These are phyloP conservation scores for Diaporthe sp. DNA, from an alignment of 2,329 filamentous ascomycete genomes.

Conservation along the genomic window DNA sequence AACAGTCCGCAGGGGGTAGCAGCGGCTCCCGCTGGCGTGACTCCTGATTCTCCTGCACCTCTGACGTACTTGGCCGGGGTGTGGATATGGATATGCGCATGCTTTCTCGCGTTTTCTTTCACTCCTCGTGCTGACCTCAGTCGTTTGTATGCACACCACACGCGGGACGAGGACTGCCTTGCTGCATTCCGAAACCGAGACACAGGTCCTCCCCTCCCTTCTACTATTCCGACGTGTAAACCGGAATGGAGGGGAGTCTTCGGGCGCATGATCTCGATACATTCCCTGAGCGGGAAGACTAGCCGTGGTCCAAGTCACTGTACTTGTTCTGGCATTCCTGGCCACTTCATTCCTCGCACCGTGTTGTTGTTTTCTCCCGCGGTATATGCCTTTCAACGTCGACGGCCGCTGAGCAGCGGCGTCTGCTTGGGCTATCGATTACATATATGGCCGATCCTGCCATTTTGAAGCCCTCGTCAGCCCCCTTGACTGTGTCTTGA, in stretches of 20 bases:
- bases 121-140: conserved; percentile 9
- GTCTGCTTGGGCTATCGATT: conserved; percentile 6
- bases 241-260: neutral
- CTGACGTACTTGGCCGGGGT: conserved; percentile 1
- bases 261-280: conserved; percentile 3
- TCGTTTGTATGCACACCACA: conserved; percentile 37
- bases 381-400: neutral
- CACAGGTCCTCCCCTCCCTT: conserved; percentile 23
- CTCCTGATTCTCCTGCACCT: conserved; percentile 34
- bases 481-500: conserved; percentile 8
- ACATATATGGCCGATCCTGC: conserved; percentile 36
- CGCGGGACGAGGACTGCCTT: conserved; percentile 31
- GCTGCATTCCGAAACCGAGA: conserved; percentile 34
- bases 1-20: conserved; percentile 26
- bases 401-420: neutral
- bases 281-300: neutral
- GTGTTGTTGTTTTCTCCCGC: conserved; percentile 40
- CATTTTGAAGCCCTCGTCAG: conserved; percentile 19
- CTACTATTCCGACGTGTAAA: conserved; percentile 17
- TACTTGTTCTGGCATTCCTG: conserved; percentile 38
- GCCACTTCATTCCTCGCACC: conserved; percentile 40
- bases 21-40: conserved; percentile 7
- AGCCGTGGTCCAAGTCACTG: conserved; percentile 17
- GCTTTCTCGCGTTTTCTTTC: conserved; percentile 15
- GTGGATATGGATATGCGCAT: conserved; percentile 5